phyloP scores from a whole-genome alignment of 768 basidiomycete species.

The Gloeophyllum trabeum region DNA sequence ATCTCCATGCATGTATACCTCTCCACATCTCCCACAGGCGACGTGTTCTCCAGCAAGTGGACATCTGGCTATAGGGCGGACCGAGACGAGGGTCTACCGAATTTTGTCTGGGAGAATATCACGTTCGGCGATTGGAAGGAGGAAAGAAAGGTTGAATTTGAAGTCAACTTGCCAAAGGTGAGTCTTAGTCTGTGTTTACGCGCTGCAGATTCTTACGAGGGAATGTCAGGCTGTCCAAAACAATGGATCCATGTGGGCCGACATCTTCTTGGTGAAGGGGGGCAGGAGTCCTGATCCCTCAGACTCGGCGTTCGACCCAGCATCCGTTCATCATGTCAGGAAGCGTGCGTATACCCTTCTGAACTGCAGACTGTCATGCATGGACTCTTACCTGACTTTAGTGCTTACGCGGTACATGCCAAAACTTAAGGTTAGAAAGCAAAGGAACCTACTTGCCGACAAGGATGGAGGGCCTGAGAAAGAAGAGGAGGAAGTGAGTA shows the following conservation, averaged over 20 bases:
- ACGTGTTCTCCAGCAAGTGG: slow-evolving; percentile 47
- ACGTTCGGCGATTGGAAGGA: slow-evolving; percentile 72
- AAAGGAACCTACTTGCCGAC: slow-evolving; percentile 64
- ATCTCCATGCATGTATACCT: slow-evolving; percentile 68
- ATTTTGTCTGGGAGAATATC: slow-evolving; percentile 69
- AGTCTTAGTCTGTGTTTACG: slow-evolving; percentile 8
- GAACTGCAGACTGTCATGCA: slow-evolving; percentile 3
- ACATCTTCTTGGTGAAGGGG: slow-evolving; percentile 63
- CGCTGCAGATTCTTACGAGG: not conserved
- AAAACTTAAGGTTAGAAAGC: slow-evolving; percentile 62
- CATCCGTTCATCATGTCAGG: slow-evolving; percentile 56
- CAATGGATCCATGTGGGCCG: slow-evolving; percentile 79
- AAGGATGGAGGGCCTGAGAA: slow-evolving; percentile 28
- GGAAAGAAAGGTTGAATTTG: slow-evolving; percentile 37
- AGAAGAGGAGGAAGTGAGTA: slow-evolving; percentile 42
- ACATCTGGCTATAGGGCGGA: slow-evolving; percentile 36
- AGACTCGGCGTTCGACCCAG: slow-evolving; percentile 36
- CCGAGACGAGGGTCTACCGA: slow-evolving; percentile 42
- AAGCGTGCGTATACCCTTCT: slow-evolving; percentile 42
- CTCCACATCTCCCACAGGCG: slow-evolving; percentile 50
- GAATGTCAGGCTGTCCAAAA: slow-evolving; percentile 52
- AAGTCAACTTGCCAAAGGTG: slow-evolving; percentile 62
- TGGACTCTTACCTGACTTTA: slow-evolving; percentile 17
- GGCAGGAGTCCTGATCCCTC: slow-evolving; percentile 56
- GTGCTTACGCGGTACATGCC: slow-evolving; percentile 82